Evolutionary conservation across 352 stramenopile species (phyloP).

Genomic region (Phytopythium montanum): DNA sequence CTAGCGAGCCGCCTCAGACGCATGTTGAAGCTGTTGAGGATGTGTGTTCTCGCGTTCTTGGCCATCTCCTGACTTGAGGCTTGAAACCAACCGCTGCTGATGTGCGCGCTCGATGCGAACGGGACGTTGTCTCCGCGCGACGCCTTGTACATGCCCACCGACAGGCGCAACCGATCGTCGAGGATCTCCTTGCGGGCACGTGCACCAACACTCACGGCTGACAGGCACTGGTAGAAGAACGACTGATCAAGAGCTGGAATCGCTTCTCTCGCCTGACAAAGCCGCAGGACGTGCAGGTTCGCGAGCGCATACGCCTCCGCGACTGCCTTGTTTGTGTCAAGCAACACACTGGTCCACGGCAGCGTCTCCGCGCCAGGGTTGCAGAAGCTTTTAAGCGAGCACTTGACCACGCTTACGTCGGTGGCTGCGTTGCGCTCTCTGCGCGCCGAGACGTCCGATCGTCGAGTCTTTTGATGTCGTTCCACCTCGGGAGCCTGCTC

Average conservation of each 20-base stretch:
- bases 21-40: too few species aligned
- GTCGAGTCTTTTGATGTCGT: slow-evolving; percentile 6
- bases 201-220: not conserved
- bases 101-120: too few species aligned
- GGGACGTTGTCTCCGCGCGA: too few species aligned
- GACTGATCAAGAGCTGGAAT: not conserved
- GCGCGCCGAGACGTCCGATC: slow-evolving; percentile 5
- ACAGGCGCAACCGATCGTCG: too few species aligned
- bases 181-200: too few species aligned
- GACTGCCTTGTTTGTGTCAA: slow-evolving; percentile 10
- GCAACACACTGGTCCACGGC: slow-evolving; percentile 5
- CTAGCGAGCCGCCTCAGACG: too few species aligned
- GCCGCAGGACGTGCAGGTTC: slow-evolving; percentile 9
- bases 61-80: too few species aligned
- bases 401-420: slow-evolving; percentile 8
- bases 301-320: slow-evolving; percentile 12
- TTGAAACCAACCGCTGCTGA: too few species aligned
- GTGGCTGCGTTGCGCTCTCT: slow-evolving; percentile 2
- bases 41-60: too few species aligned
- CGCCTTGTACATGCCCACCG: too few species aligned
- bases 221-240: slow-evolving; percentile 11
- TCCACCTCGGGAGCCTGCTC: too few species aligned
- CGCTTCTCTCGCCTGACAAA: too few species aligned
- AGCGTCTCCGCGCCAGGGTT: slow-evolving; percentile 1
- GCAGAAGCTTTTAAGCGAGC: slow-evolving; percentile 11